phyloP scores from a whole-genome alignment of 2,329 filamentous ascomycete genomes.

The Botrytis elliptica region DNA sequence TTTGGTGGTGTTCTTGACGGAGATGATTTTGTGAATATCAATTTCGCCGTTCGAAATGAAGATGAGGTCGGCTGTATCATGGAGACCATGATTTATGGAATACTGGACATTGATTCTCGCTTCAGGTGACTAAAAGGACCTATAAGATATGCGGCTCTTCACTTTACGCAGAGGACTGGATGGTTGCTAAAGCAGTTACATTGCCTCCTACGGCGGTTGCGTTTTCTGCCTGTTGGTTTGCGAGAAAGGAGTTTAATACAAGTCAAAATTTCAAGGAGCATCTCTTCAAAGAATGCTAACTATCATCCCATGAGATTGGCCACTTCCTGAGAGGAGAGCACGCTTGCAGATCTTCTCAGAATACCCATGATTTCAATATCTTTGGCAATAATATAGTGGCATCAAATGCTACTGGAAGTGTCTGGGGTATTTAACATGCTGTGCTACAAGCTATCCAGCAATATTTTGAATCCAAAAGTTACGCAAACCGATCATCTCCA shows the following conservation, averaged over 20 bases:
- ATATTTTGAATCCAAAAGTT: background rate
- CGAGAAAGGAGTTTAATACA: background rate
- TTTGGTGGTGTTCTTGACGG: conserved; percentile 29
- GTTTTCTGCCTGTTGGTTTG: background rate
- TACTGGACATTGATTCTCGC: conserved; percentile 35
- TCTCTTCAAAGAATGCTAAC: background rate
- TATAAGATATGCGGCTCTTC: conserved; percentile 35
- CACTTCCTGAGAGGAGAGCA: background rate
- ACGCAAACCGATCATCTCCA: background rate
- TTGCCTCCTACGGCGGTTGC: background rate
- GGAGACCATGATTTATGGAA: conserved; percentile 36
- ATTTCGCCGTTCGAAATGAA: conserved; percentile 37
- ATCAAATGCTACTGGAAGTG: background rate
- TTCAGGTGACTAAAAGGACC: conserved; percentile 32
- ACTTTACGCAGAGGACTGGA: background rate
- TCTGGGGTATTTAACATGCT: background rate
- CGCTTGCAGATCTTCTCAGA: background rate
- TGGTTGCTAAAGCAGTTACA: background rate
- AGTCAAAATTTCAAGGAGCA: background rate
- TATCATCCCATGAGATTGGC: background rate
- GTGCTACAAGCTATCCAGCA: background rate
- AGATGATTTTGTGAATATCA: conserved; percentile 26
- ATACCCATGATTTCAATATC: background rate
- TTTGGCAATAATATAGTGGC: background rate
- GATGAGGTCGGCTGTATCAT: conserved; percentile 35